A percentile compares a stretch with the other conserved stretches of the same genome.
phyloP scores from a whole-genome alignment of 495 filamentous ascomycete species.

The Usnea hakonensis region DNA sequence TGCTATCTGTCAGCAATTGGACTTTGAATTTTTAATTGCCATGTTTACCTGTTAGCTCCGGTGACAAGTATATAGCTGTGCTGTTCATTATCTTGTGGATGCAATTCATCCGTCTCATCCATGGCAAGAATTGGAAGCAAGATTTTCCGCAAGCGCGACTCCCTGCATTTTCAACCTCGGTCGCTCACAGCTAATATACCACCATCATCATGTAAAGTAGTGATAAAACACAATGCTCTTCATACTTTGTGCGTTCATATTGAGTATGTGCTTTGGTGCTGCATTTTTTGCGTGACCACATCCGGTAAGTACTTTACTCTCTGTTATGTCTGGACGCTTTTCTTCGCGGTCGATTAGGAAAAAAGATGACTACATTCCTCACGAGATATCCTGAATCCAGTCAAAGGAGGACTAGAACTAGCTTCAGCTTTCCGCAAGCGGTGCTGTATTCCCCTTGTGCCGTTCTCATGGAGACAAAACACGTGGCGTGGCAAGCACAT shows the following conservation, averaged over 20 bases:
- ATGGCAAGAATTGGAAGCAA: neutral
- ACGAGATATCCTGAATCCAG: neutral
- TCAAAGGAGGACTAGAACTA: neutral
- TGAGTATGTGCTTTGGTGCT: neutral
- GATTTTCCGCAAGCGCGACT: slow-evolving; percentile 4
- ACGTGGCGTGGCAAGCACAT: slow-evolving; percentile 1
- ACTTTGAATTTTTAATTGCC: neutral
- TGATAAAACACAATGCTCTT: neutral
- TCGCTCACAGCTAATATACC: neutral
- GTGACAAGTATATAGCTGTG: slow-evolving; percentile 39
- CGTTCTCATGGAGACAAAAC: slow-evolving; percentile 3
- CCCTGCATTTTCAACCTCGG: neutral
- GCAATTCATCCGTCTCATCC: slow-evolving; percentile 10
- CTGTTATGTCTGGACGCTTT: neutral
- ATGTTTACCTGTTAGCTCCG: slow-evolving; percentile 43
- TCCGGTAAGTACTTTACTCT: neutral
- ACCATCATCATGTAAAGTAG: neutral
- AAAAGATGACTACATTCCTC: neutral
- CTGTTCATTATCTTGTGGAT: slow-evolving; percentile 17
- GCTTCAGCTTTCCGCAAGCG: slow-evolving; percentile 4
- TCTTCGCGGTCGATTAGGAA: neutral
- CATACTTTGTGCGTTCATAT: neutral
- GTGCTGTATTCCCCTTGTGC: neutral
- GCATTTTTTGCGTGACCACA: neutral
- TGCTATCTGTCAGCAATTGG: slow-evolving; percentile 1